Conservation (phyloP, 768 basidiomycete genomes). For the Hebeloma cylindrosporum region DNA sequence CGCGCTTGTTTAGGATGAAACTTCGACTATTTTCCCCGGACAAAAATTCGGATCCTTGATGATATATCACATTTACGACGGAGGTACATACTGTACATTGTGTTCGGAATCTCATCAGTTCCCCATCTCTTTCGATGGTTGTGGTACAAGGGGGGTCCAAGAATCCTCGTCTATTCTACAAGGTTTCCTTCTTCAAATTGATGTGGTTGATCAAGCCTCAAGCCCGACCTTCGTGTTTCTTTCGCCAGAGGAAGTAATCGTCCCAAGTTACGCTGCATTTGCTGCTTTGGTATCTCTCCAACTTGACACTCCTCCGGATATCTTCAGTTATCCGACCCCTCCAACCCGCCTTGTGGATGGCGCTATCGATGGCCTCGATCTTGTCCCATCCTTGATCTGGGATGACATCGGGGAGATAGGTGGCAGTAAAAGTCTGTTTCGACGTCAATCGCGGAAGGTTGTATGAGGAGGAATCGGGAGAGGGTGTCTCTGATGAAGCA, state of each 20-base stretch:
- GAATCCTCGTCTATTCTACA: not conserved
- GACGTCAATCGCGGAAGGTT: slow-evolving; percentile 54
- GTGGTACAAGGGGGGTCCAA: no score
- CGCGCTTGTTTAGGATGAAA: slow-evolving; percentile 43
- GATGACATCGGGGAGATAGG: slow-evolving; percentile 92
- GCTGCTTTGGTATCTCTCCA: slow-evolving; percentile 82
- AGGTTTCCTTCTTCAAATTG: slow-evolving; percentile 4
- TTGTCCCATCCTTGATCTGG: slow-evolving; percentile 94
- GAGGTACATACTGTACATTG: no score
- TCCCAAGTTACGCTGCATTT: slow-evolving; percentile 68
- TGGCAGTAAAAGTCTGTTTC: slow-evolving; percentile 73
- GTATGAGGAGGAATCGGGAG: slow-evolving; percentile 67
- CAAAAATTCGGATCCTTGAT: not conserved
- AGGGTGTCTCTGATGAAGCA: slow-evolving; percentile 62
- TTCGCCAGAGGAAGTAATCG: slow-evolving; percentile 77
- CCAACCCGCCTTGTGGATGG: slow-evolving; percentile 94
- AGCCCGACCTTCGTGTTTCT: slow-evolving; percentile 31
- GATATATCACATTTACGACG: no score
- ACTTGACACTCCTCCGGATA: slow-evolving; percentile 67
- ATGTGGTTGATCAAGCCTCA: slow-evolving; percentile 4
- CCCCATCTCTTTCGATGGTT: no score
- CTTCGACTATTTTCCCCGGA: slow-evolving; percentile 36
- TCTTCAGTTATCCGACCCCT: slow-evolving; percentile 79
- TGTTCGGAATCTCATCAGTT: no score
- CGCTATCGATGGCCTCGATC: slow-evolving; percentile 85